phyloP scores from a whole-genome alignment of 225 moss, liverwort and hornwort genomes.

The Physcomitrium patens region DNA sequence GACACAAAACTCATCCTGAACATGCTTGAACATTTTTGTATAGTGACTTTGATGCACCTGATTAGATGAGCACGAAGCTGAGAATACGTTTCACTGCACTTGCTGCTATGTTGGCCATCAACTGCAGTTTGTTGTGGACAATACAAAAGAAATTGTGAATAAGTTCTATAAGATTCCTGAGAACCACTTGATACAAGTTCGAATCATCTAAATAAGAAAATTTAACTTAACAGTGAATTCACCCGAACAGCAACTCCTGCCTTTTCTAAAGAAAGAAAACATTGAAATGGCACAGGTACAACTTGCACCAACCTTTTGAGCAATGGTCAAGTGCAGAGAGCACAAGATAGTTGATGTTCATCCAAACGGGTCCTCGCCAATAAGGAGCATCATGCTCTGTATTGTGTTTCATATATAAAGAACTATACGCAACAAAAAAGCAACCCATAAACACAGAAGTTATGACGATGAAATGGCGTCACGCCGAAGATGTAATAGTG shows the following conservation, averaged over 20 bases:
- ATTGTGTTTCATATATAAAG: slow-evolving; percentile 90
- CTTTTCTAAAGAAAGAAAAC: neutral
- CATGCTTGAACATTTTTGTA: neutral
- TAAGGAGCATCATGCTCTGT: slow-evolving; percentile 99
- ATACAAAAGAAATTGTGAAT: neutral
- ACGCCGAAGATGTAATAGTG: neutral
- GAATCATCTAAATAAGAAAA: neutral
- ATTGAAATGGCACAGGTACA: slow-evolving; percentile 1
- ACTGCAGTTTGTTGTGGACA: slow-evolving; percentile 31
- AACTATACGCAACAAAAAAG: slow-evolving; percentile 45
- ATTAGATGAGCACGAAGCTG: slow-evolving; percentile 56
- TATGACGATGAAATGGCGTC: neutral
- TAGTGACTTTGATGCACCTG: slow-evolving; percentile 35
- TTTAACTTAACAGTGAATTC: neutral
- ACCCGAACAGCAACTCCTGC: neutral
- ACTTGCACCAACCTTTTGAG: slow-evolving; percentile 52
- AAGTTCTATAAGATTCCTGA: neutral
- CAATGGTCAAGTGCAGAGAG: slow-evolving; percentile 84
- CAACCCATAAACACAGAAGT: slow-evolving; percentile 22
- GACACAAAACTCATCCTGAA: neutral
- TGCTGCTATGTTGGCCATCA: slow-evolving; percentile 36
- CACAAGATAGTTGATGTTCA: slow-evolving; percentile 91
- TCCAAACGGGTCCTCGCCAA: slow-evolving; percentile 98
- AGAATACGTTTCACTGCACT: slow-evolving; percentile 46
- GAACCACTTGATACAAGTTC: neutral